These are phyloP conservation scores for Buxus sempervirens DNA, from an alignment of 164 flowering plant genomes.

Conservation along the genomic window DNA sequence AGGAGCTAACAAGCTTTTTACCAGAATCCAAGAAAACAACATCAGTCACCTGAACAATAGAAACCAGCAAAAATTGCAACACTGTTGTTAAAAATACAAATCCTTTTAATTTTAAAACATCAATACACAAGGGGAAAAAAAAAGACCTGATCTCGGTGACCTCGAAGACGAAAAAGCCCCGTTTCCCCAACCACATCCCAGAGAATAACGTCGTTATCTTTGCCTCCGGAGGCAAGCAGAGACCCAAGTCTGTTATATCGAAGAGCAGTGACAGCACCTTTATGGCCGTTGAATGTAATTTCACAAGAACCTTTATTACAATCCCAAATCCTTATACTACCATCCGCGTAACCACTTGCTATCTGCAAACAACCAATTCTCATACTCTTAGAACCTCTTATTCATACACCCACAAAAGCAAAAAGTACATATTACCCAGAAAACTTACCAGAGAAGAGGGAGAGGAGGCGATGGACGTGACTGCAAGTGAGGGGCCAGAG, in stretches of 20 bases:
- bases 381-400: background rate
- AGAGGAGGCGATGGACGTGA: conserved; percentile 70
- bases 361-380: conserved; percentile 40
- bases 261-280: conserved; percentile 71
- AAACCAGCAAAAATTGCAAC: conserved; percentile 1
- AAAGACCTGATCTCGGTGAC: conserved; percentile 92
- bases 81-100: background rate
- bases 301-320: conserved; percentile 69
- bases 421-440: background rate
- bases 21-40: conserved; percentile 81
- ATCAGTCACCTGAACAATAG: conserved; percentile 75
- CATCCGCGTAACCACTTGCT: conserved; percentile 94
- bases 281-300: conserved; percentile 86
- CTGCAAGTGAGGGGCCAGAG: conserved; percentile 61
- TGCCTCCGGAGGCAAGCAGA: conserved; percentile 91
- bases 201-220: conserved; percentile 78
- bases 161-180: conserved; percentile 88
- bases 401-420: background rate
- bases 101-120: too few relatives aligned
- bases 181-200: conserved; percentile 96
- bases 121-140: background rate
- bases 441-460: conserved; percentile 51
- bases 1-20: conserved; percentile 84
- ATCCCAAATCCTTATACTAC: conserved; percentile 94
- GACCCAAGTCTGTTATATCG: conserved; percentile 70